phyloP scores from a whole-genome alignment of 2,329 filamentous ascomycete genomes.

The Fusarium protoensiforme region DNA sequence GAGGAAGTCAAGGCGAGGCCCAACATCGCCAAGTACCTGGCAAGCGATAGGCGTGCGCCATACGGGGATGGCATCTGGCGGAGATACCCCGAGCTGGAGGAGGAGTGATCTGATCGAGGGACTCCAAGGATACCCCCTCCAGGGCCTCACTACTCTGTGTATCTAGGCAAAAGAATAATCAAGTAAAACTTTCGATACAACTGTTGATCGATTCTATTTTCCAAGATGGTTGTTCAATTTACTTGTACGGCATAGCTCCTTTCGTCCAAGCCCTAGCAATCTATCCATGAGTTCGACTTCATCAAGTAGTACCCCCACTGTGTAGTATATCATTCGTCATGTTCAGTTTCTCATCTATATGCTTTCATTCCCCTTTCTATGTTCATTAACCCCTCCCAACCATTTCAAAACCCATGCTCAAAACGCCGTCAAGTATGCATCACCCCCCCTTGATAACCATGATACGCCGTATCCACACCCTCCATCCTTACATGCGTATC shows the following conservation, averaged over 20 bases:
- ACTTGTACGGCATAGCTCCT: background rate
- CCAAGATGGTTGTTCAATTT: background rate
- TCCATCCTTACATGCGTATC: slow-evolving; percentile 19
- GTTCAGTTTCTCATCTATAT: background rate
- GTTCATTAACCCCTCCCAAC: background rate
- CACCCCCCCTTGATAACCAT: slow-evolving; percentile 24
- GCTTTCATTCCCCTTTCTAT: background rate
- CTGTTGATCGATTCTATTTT: background rate
- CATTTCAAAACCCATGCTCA: background rate
- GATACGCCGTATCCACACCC: slow-evolving; percentile 34
- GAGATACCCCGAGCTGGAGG: slow-evolving; percentile 78
- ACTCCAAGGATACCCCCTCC: background rate
- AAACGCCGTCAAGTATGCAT: background rate
- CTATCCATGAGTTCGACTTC: background rate
- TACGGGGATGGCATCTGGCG: slow-evolving; percentile 77
- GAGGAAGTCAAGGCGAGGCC: slow-evolving; percentile 70
- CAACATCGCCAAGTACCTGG: slow-evolving; percentile 75
- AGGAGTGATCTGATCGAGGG: slow-evolving; percentile 35
- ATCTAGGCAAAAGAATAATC: background rate
- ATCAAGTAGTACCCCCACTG: background rate
- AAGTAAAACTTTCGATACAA: background rate
- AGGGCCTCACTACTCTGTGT: background rate
- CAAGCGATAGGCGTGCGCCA: slow-evolving; percentile 69
- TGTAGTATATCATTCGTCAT: background rate
- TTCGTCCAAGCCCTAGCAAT: background rate